Base-by-base conservation (phyloP, 2,329 filamentous ascomycete species). In the Gnomoniopsis smithogilvyi region DNA sequence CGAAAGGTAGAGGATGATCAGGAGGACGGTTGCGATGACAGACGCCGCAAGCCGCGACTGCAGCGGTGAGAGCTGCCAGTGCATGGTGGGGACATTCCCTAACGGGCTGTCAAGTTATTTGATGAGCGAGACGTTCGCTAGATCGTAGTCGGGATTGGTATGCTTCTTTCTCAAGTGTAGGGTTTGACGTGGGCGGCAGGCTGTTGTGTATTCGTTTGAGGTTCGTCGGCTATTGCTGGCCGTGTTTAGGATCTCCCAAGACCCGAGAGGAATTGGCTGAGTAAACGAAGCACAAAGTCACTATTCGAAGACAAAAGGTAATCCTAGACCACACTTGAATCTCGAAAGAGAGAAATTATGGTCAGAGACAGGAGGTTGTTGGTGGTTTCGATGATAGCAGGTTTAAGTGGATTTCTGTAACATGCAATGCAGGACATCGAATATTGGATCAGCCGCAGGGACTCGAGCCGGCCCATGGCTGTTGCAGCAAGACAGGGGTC, bases 31-130 rank as follows among this genome's bases (percentile, higher is more conserved):
- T 56, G 86, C 84, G 67, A 82, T 77, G 55, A 89, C 70, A 59
- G 87, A 90, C 67, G 87, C 85, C 69, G 83, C 83, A 68, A 91
- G 83, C 70, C 89, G 87, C 75, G 86, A 88, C 77, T 90, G 90
- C 65, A 90, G 77, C 67, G 83, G 85, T 71, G 82, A 87, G 72
- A 88, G 80, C 73, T 87, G 77, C 45, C 45, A 47, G 45, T 47
- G 54, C 82, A 84, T 84, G 64, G 67, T 72, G 69, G 63, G 66
- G 65, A 67, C 72, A 75, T 75, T 74, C 74, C 78, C 78, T 72
- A 72, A 67, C 68, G 69, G 73, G 73, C 47, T 52, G 48, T 56
- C 46, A 26, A 24, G 22, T 54, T n/a, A 22, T 17, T 46, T 30
- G 46, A 38, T 12, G 33, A 17, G 14, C 21, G 45, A 22, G 46